Percentiles rank a stretch among this genome's conserved stretches.
phyloP scores from a whole-genome alignment of 1,284 basidiomycete species.

The Marasmius sp. region DNA sequence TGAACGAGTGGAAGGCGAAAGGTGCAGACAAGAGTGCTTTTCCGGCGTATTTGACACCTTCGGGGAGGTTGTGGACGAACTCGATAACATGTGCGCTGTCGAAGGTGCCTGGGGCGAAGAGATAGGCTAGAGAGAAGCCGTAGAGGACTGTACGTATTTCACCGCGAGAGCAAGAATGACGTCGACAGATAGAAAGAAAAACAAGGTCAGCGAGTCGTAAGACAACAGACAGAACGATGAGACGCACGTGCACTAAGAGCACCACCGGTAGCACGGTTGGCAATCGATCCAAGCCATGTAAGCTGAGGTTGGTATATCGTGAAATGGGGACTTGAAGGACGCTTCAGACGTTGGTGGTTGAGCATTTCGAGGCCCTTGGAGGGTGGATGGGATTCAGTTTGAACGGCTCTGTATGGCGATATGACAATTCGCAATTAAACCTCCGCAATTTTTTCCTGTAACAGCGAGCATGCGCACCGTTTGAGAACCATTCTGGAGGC shows the following conservation, averaged over 20 bases:
- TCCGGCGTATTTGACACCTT: conserved; percentile 69
- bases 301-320: conserved; percentile 96
- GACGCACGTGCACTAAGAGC: conserved; percentile 77
- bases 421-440: neutral
- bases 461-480: neutral
- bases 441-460: neutral
- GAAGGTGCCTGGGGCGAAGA: conserved; percentile 78
- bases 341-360: conserved; percentile 82
- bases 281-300: conserved; percentile 87
- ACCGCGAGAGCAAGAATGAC: neutral
- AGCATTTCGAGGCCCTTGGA: conserved; percentile 67
- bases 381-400: conserved; percentile 65
- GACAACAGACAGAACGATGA: neutral
- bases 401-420: conserved; percentile 43
- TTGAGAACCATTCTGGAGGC: neutral
- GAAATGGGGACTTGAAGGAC: conserved; percentile 91
- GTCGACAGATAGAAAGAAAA: neutral
- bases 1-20: conserved; percentile 89
- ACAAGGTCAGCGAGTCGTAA: neutral
- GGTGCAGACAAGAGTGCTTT: conserved; percentile 82
- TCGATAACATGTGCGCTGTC: conserved; percentile 80
- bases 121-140: conserved; percentile 85
- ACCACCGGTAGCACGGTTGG: conserved; percentile 82
- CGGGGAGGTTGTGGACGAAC: conserved; percentile 67
- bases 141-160: conserved; percentile 68